A percentile compares a stretch with the other conserved stretches of the same genome.
Conservation (phyloP, 306 rosid species). For the Cucurbita pepo region DNA sequence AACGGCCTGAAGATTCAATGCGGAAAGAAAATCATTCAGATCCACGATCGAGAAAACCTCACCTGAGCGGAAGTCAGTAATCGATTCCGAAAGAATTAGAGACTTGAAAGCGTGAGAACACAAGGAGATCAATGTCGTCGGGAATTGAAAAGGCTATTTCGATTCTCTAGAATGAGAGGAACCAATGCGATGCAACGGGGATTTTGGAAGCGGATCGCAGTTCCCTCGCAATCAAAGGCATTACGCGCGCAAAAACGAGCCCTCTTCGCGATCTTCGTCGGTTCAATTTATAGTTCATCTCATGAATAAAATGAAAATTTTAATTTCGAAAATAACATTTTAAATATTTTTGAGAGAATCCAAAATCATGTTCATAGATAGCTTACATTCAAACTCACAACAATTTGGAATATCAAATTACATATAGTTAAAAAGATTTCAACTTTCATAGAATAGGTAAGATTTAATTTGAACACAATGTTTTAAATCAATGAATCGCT, state of each 20-base stretch:
- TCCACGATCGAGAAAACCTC: neutral
- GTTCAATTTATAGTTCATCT: too few relatives aligned
- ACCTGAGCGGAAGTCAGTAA: neutral
- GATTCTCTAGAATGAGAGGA: constrained; percentile 3
- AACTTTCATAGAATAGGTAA: constrained; percentile 25
- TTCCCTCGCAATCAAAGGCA: neutral
- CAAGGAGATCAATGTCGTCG: too few relatives aligned
- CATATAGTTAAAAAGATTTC: constrained; percentile 4
- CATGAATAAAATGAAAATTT: too few relatives aligned
- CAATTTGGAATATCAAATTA: neutral
- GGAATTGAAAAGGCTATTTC: too few relatives aligned
- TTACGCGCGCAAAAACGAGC: neutral
- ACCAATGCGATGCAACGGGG: neutral
- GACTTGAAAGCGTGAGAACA: too few relatives aligned
- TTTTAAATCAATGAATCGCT: constrained; percentile 41
- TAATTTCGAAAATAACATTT: too few relatives aligned
- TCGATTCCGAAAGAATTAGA: too few relatives aligned
- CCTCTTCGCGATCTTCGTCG: too few relatives aligned
- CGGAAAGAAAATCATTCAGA: neutral
- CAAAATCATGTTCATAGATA: neutral
- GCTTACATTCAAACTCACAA: neutral
- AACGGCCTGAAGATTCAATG: neutral
- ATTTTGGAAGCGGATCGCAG: neutral
- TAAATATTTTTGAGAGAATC: neutral
- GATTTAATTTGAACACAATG: constrained; percentile 28